Conservation (phyloP, 2,329 filamentous ascomycete species). For the Laburnicola sp. region DNA sequence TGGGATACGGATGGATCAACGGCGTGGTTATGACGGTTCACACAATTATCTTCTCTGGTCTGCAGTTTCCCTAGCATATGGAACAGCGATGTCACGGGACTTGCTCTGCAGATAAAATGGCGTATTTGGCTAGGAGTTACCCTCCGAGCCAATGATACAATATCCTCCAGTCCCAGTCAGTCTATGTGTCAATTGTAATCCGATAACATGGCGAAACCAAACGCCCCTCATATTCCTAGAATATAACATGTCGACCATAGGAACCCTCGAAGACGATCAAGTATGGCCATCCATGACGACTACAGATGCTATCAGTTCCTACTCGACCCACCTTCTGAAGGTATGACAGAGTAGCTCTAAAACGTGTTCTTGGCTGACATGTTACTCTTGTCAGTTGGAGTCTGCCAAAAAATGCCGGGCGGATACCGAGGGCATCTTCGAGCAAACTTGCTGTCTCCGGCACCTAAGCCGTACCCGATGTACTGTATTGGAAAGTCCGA, state of each 20-base stretch:
- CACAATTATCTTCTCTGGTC: conserved; percentile 42
- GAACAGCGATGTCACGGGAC: conserved; percentile 40
- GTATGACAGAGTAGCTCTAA: too few species aligned
- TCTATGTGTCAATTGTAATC: conserved; percentile 41
- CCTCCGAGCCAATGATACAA: conserved; percentile 43
- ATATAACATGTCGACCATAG: not conserved
- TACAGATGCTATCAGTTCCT: too few species aligned
- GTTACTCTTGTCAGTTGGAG: too few species aligned
- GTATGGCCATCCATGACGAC: too few species aligned
- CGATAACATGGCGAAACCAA: not conserved
- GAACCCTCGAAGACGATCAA: too few species aligned
- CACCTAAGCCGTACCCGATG: too few species aligned
- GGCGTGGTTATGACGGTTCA: conserved; percentile 47
- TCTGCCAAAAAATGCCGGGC: too few species aligned
- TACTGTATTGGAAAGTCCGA: too few species aligned
- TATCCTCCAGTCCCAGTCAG: conserved; percentile 28
- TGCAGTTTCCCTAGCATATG: conserved; percentile 46
- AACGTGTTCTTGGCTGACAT: too few species aligned
- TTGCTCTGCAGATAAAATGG: conserved; percentile 36
- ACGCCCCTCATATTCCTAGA: not conserved
- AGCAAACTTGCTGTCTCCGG: too few species aligned
- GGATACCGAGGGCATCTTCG: too few species aligned
- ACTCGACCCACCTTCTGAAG: too few species aligned
- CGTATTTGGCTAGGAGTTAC: conserved; percentile 42
- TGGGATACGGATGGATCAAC: conserved; percentile 45